Evolutionary conservation across 495 filamentous ascomycete genomes (phyloP).

Genomic region (Pyrenula aspistea): DNA sequence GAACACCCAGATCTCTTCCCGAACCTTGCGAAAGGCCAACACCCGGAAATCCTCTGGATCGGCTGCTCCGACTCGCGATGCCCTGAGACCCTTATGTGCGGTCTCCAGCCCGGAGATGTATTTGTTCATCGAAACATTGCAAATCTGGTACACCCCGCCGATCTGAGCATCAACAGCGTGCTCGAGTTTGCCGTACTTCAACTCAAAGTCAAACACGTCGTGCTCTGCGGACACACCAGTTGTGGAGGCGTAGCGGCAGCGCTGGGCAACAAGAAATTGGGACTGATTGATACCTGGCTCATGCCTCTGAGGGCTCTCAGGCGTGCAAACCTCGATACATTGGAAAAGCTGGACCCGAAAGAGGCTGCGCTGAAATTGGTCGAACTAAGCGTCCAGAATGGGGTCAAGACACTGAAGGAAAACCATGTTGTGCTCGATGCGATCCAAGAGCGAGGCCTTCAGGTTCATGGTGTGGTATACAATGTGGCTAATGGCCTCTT

Average conservation of each 20-base stretch:
- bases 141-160: conserved; percentile 68
- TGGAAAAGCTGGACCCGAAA: conserved; percentile 37
- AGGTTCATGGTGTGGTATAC: conserved; percentile 63
- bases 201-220: conserved; percentile 69
- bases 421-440: conserved; percentile 50
- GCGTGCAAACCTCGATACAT: conserved; percentile 26
- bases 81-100: conserved; percentile 75
- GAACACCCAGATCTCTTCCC: conserved; percentile 64
- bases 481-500: conserved; percentile 51
- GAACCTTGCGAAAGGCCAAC: conserved; percentile 54
- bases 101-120: conserved; percentile 74
- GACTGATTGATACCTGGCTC: conserved; percentile 77
- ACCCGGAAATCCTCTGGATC: conserved; percentile 76
- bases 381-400: conserved; percentile 59
- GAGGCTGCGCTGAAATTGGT: conserved; percentile 41
- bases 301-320: conserved; percentile 56
- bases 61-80: conserved; percentile 85
- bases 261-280: conserved; percentile 53
- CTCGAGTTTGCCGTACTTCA: conserved; percentile 70
- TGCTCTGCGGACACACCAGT: conserved; percentile 72
- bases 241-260: conserved; percentile 71
- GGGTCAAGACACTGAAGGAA: conserved; percentile 49
- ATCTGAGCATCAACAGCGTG: conserved; percentile 65
- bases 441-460: conserved; percentile 52
- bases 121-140: conserved; percentile 95